Evolutionary conservation across 352 stramenopile species (phyloP).

Genomic region (Phytophthora vignae): DNA sequence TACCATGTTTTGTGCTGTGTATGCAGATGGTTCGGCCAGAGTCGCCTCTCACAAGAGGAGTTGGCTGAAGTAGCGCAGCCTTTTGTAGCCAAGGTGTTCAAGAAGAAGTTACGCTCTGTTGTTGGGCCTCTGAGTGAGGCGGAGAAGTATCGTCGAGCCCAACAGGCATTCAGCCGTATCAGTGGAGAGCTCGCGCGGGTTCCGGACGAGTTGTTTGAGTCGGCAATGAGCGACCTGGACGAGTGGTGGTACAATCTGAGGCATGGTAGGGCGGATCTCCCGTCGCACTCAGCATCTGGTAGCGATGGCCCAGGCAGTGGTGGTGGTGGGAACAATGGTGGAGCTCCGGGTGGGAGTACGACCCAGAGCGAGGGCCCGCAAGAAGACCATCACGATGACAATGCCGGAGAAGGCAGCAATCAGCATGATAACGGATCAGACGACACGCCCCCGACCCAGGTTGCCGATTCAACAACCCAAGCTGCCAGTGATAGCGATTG

Average conservation of each 20-base stretch:
- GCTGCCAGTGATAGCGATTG: neutral
- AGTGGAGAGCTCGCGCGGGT: neutral
- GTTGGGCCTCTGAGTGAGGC: neutral
- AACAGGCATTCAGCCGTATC: neutral
- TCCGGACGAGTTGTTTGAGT: neutral
- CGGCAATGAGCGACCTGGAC: neutral
- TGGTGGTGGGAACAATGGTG: too few species aligned
- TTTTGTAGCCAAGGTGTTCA: neutral
- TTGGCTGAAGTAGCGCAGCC: neutral
- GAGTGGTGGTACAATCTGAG: neutral
- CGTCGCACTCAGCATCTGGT: neutral
- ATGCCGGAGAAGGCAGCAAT: neutral
- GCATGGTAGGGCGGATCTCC: neutral
- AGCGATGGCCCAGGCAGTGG: neutral
- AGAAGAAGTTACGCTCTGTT: neutral
- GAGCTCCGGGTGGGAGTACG: too few species aligned
- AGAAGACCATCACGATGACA: too few species aligned
- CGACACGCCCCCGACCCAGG: neutral
- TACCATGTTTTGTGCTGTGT: neutral
- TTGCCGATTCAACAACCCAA: neutral
- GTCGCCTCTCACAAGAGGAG: neutral
- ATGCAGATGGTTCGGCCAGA: too few species aligned
- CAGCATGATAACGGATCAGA: neutral
- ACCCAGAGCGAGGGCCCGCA: too few species aligned
- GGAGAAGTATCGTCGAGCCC: neutral